Conservation (phyloP, 108 stramenopile species). For the Nitzschia putrida region DNA sequence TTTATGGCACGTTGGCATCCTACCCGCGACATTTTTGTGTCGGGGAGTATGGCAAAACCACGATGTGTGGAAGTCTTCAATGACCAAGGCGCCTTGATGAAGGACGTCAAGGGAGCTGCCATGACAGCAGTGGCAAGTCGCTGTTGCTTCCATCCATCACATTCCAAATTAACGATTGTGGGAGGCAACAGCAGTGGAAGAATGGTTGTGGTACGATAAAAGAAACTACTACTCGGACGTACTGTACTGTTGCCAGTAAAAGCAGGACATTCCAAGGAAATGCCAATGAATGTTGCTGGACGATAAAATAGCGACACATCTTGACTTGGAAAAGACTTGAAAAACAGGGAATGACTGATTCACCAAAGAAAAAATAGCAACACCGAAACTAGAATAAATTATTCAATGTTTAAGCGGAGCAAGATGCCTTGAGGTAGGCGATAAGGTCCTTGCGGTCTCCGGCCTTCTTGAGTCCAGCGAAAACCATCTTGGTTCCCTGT, state of each 20-base stretch:
- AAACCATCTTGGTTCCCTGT: slow-evolving; percentile 99
- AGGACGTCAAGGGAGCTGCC: slow-evolving; percentile 61
- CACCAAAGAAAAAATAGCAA: neutral
- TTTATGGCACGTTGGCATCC: slow-evolving; percentile 85
- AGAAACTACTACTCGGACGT: too few relatives aligned
- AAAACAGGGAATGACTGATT: neutral
- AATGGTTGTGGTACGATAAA: slow-evolving; percentile 65
- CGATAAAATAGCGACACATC: too few relatives aligned
- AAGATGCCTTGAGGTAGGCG: slow-evolving; percentile 95
- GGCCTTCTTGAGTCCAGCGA: slow-evolving; percentile 99
- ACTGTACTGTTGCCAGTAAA: too few relatives aligned
- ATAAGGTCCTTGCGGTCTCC: slow-evolving; percentile 97
- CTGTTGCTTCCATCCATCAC: slow-evolving; percentile 80
- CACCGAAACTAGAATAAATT: neutral
- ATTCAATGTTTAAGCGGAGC: slow-evolving; percentile 37
- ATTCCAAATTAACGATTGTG: slow-evolving; percentile 54
- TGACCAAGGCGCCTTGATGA: slow-evolving; percentile 45
- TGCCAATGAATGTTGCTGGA: too few relatives aligned
- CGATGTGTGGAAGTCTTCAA: slow-evolving; percentile 71
- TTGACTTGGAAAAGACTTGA: neutral
- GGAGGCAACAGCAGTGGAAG: slow-evolving; percentile 84
- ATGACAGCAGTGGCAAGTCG: slow-evolving; percentile 80
- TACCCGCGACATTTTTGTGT: slow-evolving; percentile 61
- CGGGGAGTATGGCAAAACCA: slow-evolving; percentile 78
- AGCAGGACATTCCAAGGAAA: too few relatives aligned